Base-by-base conservation (phyloP, 495 filamentous ascomycete genomes). In the Recurvomyces mirabilis region DNA sequence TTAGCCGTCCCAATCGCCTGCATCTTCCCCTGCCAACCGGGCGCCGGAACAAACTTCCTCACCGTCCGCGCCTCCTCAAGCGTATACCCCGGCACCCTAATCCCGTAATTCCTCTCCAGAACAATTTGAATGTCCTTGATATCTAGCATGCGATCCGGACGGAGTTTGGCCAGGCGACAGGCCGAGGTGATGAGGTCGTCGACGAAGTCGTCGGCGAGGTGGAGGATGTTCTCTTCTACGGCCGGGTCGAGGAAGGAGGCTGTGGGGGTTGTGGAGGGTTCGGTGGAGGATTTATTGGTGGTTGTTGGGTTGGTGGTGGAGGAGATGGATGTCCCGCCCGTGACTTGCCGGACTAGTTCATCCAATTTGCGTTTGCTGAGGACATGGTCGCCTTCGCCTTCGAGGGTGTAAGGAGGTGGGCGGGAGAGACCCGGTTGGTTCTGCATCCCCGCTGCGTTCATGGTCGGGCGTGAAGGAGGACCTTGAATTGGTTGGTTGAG, bases 71-170 rank as follows among this genome's bases (percentile, higher is more conserved):
- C 73, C 65, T 98, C 91, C 56, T 98, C 91, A 22, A 84, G 82
- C 4, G 86, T 78, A 64, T 93, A 95, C 25, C 91, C 91, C 0
- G 91, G 93, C 45, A 95, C 85, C 44, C 91, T 84, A 67, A 96
- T 96, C 64, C 96, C 95, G 75, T 93, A 95, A 60, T 87, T 88
- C 43, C 93, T 83, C 67, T 98, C 91, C 14, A 98, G 79, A 19
- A 94, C 79, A 24, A 95, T 79, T 65, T 95, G 91, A 38, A 98
- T 74, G 60, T 98, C 91, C 49, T 87, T 84, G 37, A 94, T 80
- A 52, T 98, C 91, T 6, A 98, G 79, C 0, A 78, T 23, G 10
- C 21, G 9, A n/a, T 20, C 86, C n/a, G 81, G 80, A 20, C 91
- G 82, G 33, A 93, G 75, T 64, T 96, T 98, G 55, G 91, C 86